These are phyloP conservation scores for Trichomonas vaginalis DNA, from an alignment of 208 protist species.

Conservation along the genomic window DNA sequence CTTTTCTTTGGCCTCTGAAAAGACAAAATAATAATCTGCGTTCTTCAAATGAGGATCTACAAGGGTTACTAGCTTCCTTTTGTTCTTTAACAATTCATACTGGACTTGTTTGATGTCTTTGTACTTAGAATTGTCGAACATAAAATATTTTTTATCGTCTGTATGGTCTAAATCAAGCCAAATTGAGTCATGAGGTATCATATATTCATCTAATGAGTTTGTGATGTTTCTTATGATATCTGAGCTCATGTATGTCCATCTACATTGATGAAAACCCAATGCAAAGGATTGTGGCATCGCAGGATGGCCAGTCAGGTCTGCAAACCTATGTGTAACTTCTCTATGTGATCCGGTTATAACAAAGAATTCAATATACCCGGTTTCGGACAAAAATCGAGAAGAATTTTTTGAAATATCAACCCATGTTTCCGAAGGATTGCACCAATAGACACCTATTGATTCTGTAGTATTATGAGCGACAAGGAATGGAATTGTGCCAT, in stretches of 20 bases:
- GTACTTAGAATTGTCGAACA: neutral
- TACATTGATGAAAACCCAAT: conserved; percentile 89
- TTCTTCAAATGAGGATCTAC: conserved; percentile 16
- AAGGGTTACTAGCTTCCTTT: neutral
- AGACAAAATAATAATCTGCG: neutral
- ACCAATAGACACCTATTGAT: conserved; percentile 1
- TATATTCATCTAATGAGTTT: conserved; percentile 20
- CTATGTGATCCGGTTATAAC: conserved; percentile 68
- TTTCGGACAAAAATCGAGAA: conserved; percentile 49
- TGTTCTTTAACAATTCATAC: neutral
- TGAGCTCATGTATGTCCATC: conserved; percentile 80
- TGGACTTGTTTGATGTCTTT: neutral
- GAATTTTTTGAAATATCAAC: neutral
- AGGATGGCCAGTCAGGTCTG: conserved; percentile 63
- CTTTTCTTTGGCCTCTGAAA: neutral
- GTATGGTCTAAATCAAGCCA: conserved; percentile 99
- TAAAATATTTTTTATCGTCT: conserved; percentile 70
- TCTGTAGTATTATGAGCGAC: conserved; percentile 48
- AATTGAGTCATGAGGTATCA: conserved; percentile 63
- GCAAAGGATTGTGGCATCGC: conserved; percentile 78
- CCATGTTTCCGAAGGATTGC: neutral
- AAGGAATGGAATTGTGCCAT: conserved; percentile 83
- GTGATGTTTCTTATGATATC: conserved; percentile 52
- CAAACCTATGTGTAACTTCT: conserved; percentile 68
- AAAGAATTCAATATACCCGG: conserved; percentile 78